These are phyloP conservation scores for Rhodotorula sp. DNA, from an alignment of 1,284 basidiomycete species.

Conservation along the genomic window DNA sequence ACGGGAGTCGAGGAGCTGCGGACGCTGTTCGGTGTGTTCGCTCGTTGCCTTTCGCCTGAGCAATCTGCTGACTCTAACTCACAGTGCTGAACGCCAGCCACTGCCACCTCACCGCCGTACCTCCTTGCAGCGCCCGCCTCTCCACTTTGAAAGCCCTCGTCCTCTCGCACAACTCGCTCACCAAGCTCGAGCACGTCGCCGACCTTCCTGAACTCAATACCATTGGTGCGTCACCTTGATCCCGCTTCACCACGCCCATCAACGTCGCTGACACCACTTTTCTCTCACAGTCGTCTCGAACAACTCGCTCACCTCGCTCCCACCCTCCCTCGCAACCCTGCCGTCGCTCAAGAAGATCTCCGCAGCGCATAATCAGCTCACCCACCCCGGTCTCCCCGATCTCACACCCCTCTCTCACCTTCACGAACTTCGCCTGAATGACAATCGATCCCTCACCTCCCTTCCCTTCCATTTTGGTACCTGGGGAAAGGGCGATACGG, in stretches of 20 bases:
- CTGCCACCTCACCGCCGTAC: constrained; percentile 30
- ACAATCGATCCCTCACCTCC: constrained; percentile 26
- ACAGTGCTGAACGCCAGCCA: constrained; percentile 38
- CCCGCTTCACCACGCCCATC: neutral
- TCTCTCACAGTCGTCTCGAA: constrained; percentile 36
- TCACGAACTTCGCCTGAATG: constrained; percentile 29
- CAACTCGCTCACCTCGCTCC: constrained; percentile 36
- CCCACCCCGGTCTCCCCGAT: constrained; percentile 26
- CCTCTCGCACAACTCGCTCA: constrained; percentile 38
- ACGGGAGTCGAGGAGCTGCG: constrained; percentile 26
- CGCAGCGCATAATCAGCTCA: constrained; percentile 37
- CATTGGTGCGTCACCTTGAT: constrained; percentile 9
- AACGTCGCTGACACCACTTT: neutral
- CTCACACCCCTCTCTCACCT: constrained; percentile 32
- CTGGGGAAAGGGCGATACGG: constrained; percentile 34
- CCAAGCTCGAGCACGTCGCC: constrained; percentile 25
- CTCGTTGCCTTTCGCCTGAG: neutral
- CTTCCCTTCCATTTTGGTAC: constrained; percentile 31
- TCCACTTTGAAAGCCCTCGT: constrained; percentile 39
- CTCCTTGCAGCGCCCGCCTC: constrained; percentile 23
- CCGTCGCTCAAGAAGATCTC: constrained; percentile 39
- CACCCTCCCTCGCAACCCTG: constrained; percentile 29
- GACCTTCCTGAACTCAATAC: constrained; percentile 35
- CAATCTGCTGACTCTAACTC: neutral
- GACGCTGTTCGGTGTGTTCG: constrained; percentile 27